Evolutionary conservation across 306 rosid species (phyloP).

Genomic region (Cucurbita argyrosperma): DNA sequence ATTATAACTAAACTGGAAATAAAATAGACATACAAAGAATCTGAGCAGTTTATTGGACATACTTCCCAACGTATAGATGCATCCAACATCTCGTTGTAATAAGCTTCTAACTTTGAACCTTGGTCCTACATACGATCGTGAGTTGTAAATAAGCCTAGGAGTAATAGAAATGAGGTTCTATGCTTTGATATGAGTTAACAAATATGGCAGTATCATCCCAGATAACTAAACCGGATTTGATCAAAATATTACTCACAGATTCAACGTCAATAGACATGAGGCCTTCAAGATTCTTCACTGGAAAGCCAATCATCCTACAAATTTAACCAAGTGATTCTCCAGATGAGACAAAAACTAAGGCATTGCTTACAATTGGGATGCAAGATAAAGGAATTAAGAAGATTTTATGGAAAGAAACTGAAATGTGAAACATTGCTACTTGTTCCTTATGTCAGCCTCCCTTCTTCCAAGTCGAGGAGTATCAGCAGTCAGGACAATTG

Average conservation of each 20-base stretch:
- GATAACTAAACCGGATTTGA: background rate
- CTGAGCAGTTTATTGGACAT: background rate
- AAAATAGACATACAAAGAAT: background rate
- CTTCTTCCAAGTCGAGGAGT: slow-evolving; percentile 43
- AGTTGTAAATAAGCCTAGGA: background rate
- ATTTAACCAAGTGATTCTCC: background rate
- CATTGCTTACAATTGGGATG: background rate
- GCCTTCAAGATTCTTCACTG: slow-evolving; percentile 43
- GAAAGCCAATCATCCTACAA: slow-evolving; percentile 36
- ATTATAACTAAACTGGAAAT: background rate
- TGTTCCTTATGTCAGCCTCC: slow-evolving; percentile 51
- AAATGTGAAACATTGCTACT: slow-evolving; percentile 11
- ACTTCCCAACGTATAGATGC: slow-evolving; percentile 50
- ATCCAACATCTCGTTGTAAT: slow-evolving; percentile 13
- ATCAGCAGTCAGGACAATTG: slow-evolving; percentile 45
- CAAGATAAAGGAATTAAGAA: background rate
- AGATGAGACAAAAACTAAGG: background rate
- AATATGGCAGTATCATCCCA: background rate
- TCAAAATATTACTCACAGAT: slow-evolving; percentile 20
- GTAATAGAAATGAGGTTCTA: no score
- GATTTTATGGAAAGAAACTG: background rate
- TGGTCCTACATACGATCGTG: slow-evolving; percentile 18
- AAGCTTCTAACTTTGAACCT: slow-evolving; percentile 32
- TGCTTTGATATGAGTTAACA: no score
- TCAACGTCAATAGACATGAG: slow-evolving; percentile 18